A percentile compares a stretch with the other conserved stretches of the same genome.
Conservation (phyloP, 108 stramenopile genomes). For the Nitzschia sp. region DNA sequence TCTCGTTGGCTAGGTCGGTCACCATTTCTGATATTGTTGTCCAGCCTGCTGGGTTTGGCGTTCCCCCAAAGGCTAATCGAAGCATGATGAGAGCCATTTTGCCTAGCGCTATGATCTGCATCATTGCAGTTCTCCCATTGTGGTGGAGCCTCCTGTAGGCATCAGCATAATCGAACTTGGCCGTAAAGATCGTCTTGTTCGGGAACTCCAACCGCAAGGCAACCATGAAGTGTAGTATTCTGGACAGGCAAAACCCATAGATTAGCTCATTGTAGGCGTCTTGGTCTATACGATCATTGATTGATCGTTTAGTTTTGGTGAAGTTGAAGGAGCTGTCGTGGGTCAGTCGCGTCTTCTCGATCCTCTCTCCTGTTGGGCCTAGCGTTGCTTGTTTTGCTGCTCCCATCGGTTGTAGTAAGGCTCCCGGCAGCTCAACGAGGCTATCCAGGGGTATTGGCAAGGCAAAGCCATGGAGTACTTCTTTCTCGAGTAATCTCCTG, state of each 20-base stretch:
- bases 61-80: background rate
- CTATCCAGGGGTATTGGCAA: too few relatives aligned
- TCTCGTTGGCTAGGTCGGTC: slow-evolving; percentile 1
- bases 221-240: background rate
- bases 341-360: too few relatives aligned
- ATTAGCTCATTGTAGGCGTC: background rate
- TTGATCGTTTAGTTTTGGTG: too few relatives aligned
- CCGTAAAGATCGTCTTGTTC: background rate
- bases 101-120: background rate
- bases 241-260: background rate
- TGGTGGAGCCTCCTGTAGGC: slow-evolving; percentile 1
- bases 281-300: too few relatives aligned
- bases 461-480: background rate
- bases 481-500: background rate
- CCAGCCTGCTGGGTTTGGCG: background rate
- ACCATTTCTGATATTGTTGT: background rate
- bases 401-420: too few relatives aligned
- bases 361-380: too few relatives aligned
- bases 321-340: background rate
- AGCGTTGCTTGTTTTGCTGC: too few relatives aligned
- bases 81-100: background rate
- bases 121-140: too few relatives aligned
- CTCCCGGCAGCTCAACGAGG: too few relatives aligned
- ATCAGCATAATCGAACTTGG: background rate
- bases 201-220: background rate